Percentiles rank a stretch among this genome's conserved stretches.
These are phyloP conservation scores for Chrysanthemum seticuspe DNA, from an alignment of 129 eudicot species.

Conservation along the genomic window DNA sequence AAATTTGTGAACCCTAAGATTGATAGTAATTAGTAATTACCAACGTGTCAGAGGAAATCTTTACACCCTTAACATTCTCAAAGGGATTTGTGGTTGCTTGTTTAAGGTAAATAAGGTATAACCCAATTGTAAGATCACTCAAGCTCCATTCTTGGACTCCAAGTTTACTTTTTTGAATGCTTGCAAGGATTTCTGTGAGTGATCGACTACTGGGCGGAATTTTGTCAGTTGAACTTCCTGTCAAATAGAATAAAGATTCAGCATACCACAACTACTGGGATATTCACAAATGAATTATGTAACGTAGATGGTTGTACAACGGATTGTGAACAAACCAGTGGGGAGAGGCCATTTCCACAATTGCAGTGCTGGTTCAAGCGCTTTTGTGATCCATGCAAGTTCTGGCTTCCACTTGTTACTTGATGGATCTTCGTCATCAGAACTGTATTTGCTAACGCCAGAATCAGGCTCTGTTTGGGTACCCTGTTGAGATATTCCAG, in stretches of 20 bases:
- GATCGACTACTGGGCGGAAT: slow-evolving; percentile 65
- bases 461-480: slow-evolving; percentile 25
- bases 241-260: slow-evolving; percentile 8
- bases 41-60: slow-evolving; percentile 64
- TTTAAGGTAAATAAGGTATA: slow-evolving; percentile 83
- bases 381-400: slow-evolving; percentile 80
- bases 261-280: neutral
- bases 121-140: slow-evolving; percentile 91
- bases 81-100: slow-evolving; percentile 75
- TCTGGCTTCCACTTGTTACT: slow-evolving; percentile 65
- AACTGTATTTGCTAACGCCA: slow-evolving; percentile 37
- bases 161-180: slow-evolving; percentile 80
- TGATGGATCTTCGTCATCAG: slow-evolving; percentile 50
- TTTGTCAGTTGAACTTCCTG: slow-evolving; percentile 57
- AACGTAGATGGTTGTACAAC: neutral
- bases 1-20: slow-evolving; percentile 12
- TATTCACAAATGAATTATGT: neutral
- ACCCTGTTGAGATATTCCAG: slow-evolving; percentile 24
- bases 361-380: slow-evolving; percentile 93
- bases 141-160: slow-evolving; percentile 95
- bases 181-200: slow-evolving; percentile 73
- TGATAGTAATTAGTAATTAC: slow-evolving; percentile 36
- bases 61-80: slow-evolving; percentile 79
- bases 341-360: slow-evolving; percentile 51
- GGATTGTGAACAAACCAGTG: slow-evolving; percentile 39